These are phyloP conservation scores for Dictyostelium firmibasis DNA, from an alignment of 78 protist species.

Conservation along the genomic window DNA sequence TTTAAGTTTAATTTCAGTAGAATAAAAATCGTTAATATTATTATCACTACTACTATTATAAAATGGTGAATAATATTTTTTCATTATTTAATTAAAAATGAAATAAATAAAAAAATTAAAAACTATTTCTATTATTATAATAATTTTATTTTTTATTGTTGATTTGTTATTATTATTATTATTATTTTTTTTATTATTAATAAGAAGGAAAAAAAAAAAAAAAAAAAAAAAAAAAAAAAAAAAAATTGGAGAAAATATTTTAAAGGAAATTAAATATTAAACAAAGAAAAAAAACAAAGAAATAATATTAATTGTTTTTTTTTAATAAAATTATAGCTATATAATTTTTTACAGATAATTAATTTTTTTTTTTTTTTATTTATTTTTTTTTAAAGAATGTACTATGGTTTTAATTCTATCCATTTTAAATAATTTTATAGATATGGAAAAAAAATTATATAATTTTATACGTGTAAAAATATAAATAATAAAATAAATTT, in stretches of 20 bases:
- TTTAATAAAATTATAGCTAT: neutral
- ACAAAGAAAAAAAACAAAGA: too few relatives aligned
- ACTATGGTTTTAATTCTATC: neutral
- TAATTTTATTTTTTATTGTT: neutral
- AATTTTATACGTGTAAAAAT: neutral
- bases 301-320: neutral
- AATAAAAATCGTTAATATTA: neutral
- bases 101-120: slow-evolving; percentile 1
- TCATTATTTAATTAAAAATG: neutral
- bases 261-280: neutral
- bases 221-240: neutral
- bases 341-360: neutral
- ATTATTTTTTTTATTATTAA: neutral
- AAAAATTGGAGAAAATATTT: too few relatives aligned
- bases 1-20: slow-evolving; percentile 1
- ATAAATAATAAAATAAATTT: too few relatives aligned
- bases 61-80: neutral
- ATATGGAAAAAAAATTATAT: neutral
- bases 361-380: too few relatives aligned
- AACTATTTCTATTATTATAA: neutral
- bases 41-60: neutral
- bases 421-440: neutral
- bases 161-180: too few relatives aligned
- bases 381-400: too few relatives aligned
- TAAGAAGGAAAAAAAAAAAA: neutral